Conservation (phyloP, 306 rosid species). For the Glycine latifolia region DNA sequence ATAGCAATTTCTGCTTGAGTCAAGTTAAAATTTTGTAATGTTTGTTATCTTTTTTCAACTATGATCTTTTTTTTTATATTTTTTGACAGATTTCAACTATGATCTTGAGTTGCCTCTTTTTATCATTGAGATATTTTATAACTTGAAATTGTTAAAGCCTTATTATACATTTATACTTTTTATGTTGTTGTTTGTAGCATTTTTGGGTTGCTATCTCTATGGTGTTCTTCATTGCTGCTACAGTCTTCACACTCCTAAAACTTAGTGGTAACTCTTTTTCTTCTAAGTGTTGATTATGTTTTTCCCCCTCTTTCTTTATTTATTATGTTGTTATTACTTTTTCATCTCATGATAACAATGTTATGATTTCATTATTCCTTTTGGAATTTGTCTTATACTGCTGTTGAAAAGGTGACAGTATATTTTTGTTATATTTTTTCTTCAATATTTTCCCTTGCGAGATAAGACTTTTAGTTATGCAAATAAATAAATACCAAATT, state of each 20-base stretch:
- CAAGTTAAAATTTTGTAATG: too few species aligned
- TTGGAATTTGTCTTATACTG: slow-evolving; percentile 30
- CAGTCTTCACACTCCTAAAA: slow-evolving; percentile 89
- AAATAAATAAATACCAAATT: neutral
- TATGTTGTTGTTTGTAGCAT: slow-evolving; percentile 65
- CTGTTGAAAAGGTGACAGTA: slow-evolving; percentile 19
- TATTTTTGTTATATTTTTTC: slow-evolving; percentile 29
- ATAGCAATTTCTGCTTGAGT: too few species aligned
- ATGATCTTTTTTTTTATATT: too few species aligned
- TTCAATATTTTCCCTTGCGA: slow-evolving; percentile 12
- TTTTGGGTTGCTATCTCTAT: slow-evolving; percentile 99
- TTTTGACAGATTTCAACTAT: too few species aligned
- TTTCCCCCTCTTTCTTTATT: neutral
- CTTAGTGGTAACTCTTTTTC: slow-evolving; percentile 68
- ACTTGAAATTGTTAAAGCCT: slow-evolving; percentile 20
- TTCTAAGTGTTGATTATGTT: slow-evolving; percentile 27
- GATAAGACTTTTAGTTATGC: neutral
- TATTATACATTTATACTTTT: slow-evolving; percentile 29
- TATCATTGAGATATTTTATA: too few species aligned
- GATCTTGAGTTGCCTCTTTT: too few species aligned
- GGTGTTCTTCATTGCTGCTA: slow-evolving; percentile 97
- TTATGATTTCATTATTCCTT: slow-evolving; percentile 28
- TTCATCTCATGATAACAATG: slow-evolving; percentile 23
- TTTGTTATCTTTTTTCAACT: too few species aligned
- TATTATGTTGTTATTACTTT: neutral